Conservation (phyloP, 495 filamentous ascomycete genomes). For the Letharia columbiana region DNA sequence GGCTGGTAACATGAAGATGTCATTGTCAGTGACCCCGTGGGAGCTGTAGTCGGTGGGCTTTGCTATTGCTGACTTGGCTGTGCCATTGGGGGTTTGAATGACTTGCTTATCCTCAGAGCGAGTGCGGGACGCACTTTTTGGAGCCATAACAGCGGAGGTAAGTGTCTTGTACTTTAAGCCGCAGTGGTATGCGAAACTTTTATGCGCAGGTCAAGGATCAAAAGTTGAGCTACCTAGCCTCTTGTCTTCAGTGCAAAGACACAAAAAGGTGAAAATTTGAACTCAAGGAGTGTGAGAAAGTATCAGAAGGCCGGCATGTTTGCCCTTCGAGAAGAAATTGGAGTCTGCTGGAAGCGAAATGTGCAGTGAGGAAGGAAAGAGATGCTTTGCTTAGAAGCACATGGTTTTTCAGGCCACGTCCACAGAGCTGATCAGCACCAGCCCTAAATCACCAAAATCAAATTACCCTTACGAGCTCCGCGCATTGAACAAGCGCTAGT, state of each 20-base stretch:
- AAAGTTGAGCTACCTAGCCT: conserved; percentile 1
- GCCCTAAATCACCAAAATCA: conserved; percentile 20
- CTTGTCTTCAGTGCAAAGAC: neutral
- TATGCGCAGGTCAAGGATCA: conserved; percentile 7
- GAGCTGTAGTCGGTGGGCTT: conserved; percentile 39
- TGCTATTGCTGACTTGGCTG: conserved; percentile 1
- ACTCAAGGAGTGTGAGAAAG: conserved; percentile 6
- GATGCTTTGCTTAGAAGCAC: neutral
- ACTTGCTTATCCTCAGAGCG: conserved; percentile 4
- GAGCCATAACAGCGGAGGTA: conserved; percentile 16
- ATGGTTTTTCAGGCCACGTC: conserved; percentile 22
- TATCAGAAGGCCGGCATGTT: conserved; percentile 34
- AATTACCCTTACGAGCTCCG: neutral
- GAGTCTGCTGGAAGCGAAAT: neutral
- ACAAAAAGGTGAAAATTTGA: conserved; percentile 1
- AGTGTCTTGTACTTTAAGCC: conserved; percentile 1
- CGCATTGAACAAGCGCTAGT: neutral
- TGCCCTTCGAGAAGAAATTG: neutral
- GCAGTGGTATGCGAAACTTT: conserved; percentile 1
- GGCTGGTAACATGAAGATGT: conserved; percentile 56
- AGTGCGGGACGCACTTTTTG: conserved; percentile 12
- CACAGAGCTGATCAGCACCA: conserved; percentile 14
- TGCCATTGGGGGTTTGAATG: conserved; percentile 18
- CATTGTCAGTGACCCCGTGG: conserved; percentile 45
- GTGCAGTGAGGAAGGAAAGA: neutral